Base-by-base conservation (phyloP, 192 early-diverging fungal genomes). In the Dispira parvispora region DNA sequence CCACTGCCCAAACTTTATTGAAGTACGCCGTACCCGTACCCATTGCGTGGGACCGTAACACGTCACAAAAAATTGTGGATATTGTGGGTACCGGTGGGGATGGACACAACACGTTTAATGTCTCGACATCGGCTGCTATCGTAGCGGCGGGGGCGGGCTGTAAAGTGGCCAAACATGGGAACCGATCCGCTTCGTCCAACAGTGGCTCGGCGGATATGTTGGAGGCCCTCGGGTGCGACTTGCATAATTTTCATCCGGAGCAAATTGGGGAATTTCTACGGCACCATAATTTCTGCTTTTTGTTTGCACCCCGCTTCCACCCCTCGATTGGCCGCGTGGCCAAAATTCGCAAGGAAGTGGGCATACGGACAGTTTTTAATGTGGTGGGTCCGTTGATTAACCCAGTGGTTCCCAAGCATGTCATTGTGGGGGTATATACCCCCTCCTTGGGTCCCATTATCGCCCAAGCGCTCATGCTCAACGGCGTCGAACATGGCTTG, bases 1-100 rank as follows among this genome's bases (percentile, higher is more conserved):
- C 92, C 1, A 77, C 81, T 65, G 91, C 90, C 5, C 56, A 65
- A 0, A 86, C 82, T 38, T 85, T 91, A 84, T 80, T 83, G 47
- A 73, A 78, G 20, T 80, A 84, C 56, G 86, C 88, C 0, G 63
- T 82, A 9, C 69, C 68, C 10, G 74, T 92, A 8, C 56, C 72
- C 25, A 77, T 87, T 43, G 71, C 73, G 8, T 57, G 68, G 0
- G 67, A 81, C 28, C 62, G 65, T 1, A 69, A 74, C 25, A 67
- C 70, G 25, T 72, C 68, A 49, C 78, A 64, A 32, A 72, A 74
- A 50, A 65, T 91, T 9, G 83, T 85, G 3, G 94, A 98, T 66
- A 94, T 96, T 71, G 92, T 97, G 3, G 96, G 96, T 5, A 98
- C 96, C 0, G 96, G 96, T n/a, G 96, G 96, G 11, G 96, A 98